Percentiles rank a stretch among this genome's conserved stretches.
phyloP scores from a whole-genome alignment of 1,284 basidiomycete species.

The Cryptococcus wingfieldii region DNA sequence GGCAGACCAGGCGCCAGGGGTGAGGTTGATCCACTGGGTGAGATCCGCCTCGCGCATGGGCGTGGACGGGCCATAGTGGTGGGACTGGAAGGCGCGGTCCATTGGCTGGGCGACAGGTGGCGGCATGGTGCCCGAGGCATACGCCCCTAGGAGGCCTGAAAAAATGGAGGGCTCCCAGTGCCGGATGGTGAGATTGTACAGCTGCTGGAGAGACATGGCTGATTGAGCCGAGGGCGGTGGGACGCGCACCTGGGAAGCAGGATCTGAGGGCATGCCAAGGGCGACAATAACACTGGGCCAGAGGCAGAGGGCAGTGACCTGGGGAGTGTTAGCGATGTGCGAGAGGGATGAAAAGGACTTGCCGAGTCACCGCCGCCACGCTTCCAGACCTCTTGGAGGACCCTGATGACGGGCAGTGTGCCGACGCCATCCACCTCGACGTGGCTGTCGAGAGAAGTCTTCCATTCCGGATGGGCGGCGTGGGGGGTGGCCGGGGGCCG shows the following conservation, averaged over 20 bases:
- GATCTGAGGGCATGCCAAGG: constrained; percentile 20
- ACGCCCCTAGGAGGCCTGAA: constrained; percentile 35
- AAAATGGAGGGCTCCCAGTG: constrained; percentile 40
- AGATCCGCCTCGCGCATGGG: constrained; percentile 38
- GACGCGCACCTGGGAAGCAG: constrained; percentile 14
- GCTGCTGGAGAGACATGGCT: constrained; percentile 31
- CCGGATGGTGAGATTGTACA: constrained; percentile 39
- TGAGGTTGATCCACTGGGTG: constrained; percentile 40
- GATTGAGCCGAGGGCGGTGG: constrained; percentile 29
- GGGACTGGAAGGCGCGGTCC: constrained; percentile 5
- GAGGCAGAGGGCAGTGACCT: constrained; percentile 35
- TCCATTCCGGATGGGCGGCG: constrained; percentile 29
- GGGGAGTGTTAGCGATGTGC: neutral
- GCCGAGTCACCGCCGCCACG: constrained; percentile 40
- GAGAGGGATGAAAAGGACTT: constrained; percentile 4
- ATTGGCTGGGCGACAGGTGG: neutral
- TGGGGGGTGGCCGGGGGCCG: too few relatives aligned
- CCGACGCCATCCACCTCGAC: constrained; percentile 43
- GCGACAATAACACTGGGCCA: constrained; percentile 41
- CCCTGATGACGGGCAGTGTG: constrained; percentile 25
- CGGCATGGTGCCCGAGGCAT: constrained; percentile 7
- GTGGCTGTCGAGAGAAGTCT: constrained; percentile 30
- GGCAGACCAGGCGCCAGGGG: constrained; percentile 34
- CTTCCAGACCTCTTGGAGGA: constrained; percentile 43
- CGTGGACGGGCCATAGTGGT: constrained; percentile 33